phyloP scores from a whole-genome alignment of 371 early-diverging fungal species.

The Encephalitozoon hellem region DNA sequence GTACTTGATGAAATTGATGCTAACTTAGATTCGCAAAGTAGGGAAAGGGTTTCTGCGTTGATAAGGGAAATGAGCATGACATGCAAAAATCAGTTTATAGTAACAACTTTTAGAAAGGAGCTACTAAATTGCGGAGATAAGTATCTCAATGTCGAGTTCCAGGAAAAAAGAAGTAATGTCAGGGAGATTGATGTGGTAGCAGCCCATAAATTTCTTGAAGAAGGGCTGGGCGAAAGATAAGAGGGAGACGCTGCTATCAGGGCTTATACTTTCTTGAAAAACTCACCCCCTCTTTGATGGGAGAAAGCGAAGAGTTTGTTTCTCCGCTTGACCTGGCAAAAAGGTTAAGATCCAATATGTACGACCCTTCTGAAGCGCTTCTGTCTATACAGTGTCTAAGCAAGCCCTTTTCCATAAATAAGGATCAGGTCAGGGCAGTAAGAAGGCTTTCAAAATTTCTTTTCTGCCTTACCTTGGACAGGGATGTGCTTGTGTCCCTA shows the following conservation, averaged over 20 bases:
- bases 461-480: neutral
- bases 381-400: neutral
- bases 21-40: slow-evolving; percentile 70
- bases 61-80: slow-evolving; percentile 28
- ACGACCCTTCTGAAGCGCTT: neutral
- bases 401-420: neutral
- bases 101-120: slow-evolving; percentile 58
- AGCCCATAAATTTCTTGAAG: slow-evolving; percentile 1
- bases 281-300: neutral
- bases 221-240: neutral
- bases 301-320: neutral
- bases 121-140: slow-evolving; percentile 43
- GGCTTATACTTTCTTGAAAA: neutral
- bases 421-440: neutral
- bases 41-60: slow-evolving; percentile 29
- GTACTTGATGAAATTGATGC: slow-evolving; percentile 99
- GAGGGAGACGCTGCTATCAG: neutral
- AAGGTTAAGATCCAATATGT: neutral
- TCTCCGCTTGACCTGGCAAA: neutral
- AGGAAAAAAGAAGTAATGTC: slow-evolving; percentile 39
- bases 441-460: neutral
- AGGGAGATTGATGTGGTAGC: slow-evolving; percentile 16
- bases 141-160: slow-evolving; percentile 46
- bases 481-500: neutral
- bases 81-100: slow-evolving; percentile 43